Evolutionary conservation across 805 yeast genomes (phyloP), one percentile per base, ranked within the genome.

Genomic region (Candida argentea): DNA sequence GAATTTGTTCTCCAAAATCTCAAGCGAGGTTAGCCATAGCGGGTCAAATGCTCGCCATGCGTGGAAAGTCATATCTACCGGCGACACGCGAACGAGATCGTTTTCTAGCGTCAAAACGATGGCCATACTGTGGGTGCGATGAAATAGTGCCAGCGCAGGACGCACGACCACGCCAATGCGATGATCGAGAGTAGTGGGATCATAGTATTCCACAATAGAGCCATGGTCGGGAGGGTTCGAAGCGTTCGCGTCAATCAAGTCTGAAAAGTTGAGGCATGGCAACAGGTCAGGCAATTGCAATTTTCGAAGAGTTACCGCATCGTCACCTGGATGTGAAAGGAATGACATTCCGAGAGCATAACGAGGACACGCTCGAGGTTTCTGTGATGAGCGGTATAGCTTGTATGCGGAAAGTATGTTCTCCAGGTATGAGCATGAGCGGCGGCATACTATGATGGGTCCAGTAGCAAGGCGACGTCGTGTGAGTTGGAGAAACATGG

Each of bases 81-180:
- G 46, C 14, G 45, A 32, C 1, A 61, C 54, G 4, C 38, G 25
- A 1, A 36, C 32, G 3, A 55, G 25, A 13, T 50, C 49, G 32
- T 65, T 64, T 5, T 51, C 42, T 6, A 44, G 25, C 13, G 61
- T 53, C 25, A 61, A 44, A 4, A 64, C 52, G 12, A 43, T 21
- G 20, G 55, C 29, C 26, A 53, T 50, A 31, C 56, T 57, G 26
- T 48, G 49, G 28, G 38, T 40, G 22, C 44, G 54, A 31, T 54
- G 49, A 36, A 65, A 63, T 16, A 37, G 46, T 4, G 65, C 49
- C 23, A 32, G 28, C 1, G 60, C 41, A 12, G 35, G 49, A 24
- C 50, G 30, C 4, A 61, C 26, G 3, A 67, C 67, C 2, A 64
- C 38, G 3, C 71, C 73, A 29, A 57, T 41, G 3, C 30, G 31